A percentile compares a stretch with the other conserved stretches of the same genome.
Conservation (phyloP, 2,329 filamentous ascomycete genomes). For the Fusarium camptoceras region DNA sequence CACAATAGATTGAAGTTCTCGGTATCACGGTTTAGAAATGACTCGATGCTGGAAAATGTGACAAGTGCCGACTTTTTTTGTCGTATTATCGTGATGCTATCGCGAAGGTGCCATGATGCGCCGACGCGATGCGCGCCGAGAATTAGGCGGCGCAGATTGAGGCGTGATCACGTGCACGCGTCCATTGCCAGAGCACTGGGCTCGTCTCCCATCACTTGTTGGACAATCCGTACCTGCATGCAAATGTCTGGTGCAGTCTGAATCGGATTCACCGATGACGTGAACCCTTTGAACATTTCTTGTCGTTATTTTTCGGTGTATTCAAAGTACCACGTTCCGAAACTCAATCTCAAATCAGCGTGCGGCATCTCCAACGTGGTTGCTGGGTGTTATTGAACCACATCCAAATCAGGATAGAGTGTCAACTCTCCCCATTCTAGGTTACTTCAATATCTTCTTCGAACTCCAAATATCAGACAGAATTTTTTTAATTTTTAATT, state of each 20-base stretch:
- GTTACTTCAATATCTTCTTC: neutral
- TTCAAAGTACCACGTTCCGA: neutral
- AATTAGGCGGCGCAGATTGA: constrained; percentile 52
- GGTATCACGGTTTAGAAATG: neutral
- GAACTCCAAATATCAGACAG: too few species aligned
- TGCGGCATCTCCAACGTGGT: neutral
- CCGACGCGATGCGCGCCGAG: constrained; percentile 50
- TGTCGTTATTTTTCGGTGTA: neutral
- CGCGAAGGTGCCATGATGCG: constrained; percentile 45
- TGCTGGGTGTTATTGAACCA: neutral
- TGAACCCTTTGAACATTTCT: neutral
- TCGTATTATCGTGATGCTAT: constrained; percentile 40
- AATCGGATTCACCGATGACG: neutral
- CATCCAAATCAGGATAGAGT: neutral
- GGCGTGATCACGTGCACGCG: constrained; percentile 46
- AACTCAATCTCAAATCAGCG: neutral
- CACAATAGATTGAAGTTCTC: neutral
- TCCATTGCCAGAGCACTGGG: neutral
- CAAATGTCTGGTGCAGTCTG: neutral
- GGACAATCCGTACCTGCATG: neutral
- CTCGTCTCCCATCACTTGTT: neutral
- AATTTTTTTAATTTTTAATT: neutral
- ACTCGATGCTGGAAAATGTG: neutral
- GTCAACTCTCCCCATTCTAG: neutral
- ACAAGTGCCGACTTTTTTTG: constrained; percentile 25